A percentile compares a stretch with the other conserved stretches of the same genome.
Evolutionary conservation across 140 eudicot species (phyloP).

Genomic region (Stevia rebaudiana): DNA sequence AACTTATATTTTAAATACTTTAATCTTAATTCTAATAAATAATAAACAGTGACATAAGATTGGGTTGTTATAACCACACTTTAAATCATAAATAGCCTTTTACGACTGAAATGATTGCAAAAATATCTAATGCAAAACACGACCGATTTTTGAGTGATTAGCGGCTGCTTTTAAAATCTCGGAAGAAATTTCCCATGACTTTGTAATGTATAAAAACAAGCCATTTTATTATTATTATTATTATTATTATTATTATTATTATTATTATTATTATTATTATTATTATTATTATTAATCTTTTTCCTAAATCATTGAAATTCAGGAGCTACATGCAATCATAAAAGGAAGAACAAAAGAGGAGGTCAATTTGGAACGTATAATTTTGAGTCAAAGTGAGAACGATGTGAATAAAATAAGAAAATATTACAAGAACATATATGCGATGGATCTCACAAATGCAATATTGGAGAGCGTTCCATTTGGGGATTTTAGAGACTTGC

Average conservation of each 20-base stretch:
- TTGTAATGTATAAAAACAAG: constrained; percentile 1
- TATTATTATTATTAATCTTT: neutral
- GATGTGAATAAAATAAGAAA: constrained; percentile 49
- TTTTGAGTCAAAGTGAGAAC: constrained; percentile 50
- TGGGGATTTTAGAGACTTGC: constrained; percentile 48
- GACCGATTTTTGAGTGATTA: no score
- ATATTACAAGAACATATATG: constrained; percentile 37
- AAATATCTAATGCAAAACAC: neutral
- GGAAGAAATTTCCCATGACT: neutral
- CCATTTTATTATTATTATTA: neutral
- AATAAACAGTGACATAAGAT: neutral
- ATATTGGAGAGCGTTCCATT: constrained; percentile 37
- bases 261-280: neutral
- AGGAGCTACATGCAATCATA: constrained; percentile 49
- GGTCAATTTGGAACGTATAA: constrained; percentile 42
- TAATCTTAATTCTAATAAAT: neutral
- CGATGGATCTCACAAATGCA: constrained; percentile 40
- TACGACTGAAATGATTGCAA: no score
- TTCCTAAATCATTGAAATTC: neutral
- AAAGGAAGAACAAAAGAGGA: constrained; percentile 40
- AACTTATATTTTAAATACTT: neutral
- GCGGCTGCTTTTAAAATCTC: neutral
- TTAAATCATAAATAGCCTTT: neutral
- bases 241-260: neutral
- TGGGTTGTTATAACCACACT: no score